phyloP scores from a whole-genome alignment of 306 rosid genomes.

The Cucumis cinereus region DNA sequence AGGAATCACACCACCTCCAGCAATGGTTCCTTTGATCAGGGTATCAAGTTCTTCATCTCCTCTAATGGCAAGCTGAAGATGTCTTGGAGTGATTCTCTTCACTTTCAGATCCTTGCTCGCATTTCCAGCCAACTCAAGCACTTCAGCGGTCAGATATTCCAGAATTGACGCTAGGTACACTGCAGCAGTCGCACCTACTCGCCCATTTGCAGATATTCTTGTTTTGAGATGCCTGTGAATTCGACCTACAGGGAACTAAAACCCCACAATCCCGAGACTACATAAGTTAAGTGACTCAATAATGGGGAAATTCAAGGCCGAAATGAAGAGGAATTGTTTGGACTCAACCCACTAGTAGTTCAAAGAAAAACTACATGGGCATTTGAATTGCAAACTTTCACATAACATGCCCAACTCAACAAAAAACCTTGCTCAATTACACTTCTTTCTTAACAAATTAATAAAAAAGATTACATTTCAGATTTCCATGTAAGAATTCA shows the following conservation, averaged over 20 bases:
- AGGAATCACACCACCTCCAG: constrained; percentile 98
- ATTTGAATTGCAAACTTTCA: background rate
- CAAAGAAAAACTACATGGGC: background rate
- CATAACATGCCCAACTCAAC: background rate
- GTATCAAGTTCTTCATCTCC: constrained; percentile 99
- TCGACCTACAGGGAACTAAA: constrained; percentile 90
- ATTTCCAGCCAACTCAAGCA: constrained; percentile 89
- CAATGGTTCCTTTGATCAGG: constrained; percentile 90
- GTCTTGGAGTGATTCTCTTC: constrained; percentile 97
- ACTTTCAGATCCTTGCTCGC: constrained; percentile 95
- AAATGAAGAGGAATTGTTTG: background rate
- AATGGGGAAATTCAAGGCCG: background rate
- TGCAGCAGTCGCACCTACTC: constrained; percentile 96
- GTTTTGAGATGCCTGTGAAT: constrained; percentile 82
- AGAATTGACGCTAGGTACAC: constrained; percentile 91
- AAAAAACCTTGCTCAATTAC: background rate
- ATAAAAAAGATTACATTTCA: background rate
- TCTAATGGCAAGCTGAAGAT: constrained; percentile 84
- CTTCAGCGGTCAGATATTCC: constrained; percentile 89
- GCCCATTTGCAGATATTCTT: constrained; percentile 71
- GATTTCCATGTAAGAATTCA: background rate
- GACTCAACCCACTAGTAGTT: background rate
- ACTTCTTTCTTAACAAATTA: background rate
- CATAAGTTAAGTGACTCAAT: background rate
- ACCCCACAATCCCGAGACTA: background rate